These are phyloP conservation scores for Fusarium nelsonii DNA, from an alignment of 2,329 filamentous ascomycete genomes.

Conservation along the genomic window DNA sequence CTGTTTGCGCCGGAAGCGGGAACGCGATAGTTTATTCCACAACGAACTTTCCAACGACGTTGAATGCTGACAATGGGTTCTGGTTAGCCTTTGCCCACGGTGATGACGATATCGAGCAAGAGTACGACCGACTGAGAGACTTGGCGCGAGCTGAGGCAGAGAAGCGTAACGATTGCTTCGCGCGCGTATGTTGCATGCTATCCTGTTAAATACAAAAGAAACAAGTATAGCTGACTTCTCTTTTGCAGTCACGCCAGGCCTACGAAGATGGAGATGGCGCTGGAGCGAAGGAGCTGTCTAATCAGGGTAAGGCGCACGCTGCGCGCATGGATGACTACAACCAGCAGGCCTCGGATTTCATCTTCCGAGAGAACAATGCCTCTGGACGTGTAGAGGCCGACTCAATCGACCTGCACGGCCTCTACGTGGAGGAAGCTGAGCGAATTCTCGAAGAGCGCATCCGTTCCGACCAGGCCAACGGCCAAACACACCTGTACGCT, in stretches of 20 bases:
- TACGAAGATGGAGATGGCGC: conserved; percentile 87
- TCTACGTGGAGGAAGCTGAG: conserved; percentile 95
- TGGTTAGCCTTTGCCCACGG: conserved; percentile 80
- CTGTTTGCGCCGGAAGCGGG: conserved; percentile 32
- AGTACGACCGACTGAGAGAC: conserved; percentile 92
- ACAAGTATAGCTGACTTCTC: conserved; percentile 25
- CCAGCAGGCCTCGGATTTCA: conserved; percentile 89
- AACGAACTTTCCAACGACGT: conserved; percentile 11
- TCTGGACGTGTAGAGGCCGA: conserved; percentile 78
- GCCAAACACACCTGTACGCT: conserved; percentile 88
- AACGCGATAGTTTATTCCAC: conserved; percentile 4
- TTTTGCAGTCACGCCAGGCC: conserved; percentile 75
- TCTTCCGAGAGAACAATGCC: conserved; percentile 95
- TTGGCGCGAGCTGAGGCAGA: conserved; percentile 83
- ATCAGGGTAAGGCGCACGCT: conserved; percentile 87
- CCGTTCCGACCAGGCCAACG: conserved; percentile 76
- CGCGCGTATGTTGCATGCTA: conserved; percentile 65
- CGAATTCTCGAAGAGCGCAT: conserved; percentile 90
- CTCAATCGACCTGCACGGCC: conserved; percentile 93
- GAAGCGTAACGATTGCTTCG: conserved; percentile 83
- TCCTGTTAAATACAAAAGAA: background rate
- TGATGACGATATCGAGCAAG: conserved; percentile 76
- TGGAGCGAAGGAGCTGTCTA: conserved; percentile 83
- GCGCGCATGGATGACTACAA: conserved; percentile 90
- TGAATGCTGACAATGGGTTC: conserved; percentile 26